A percentile compares a stretch with the other conserved stretches of the same genome.
Conservation (phyloP, 2,329 filamentous ascomycete species). For the Rhinocladiella similis region DNA sequence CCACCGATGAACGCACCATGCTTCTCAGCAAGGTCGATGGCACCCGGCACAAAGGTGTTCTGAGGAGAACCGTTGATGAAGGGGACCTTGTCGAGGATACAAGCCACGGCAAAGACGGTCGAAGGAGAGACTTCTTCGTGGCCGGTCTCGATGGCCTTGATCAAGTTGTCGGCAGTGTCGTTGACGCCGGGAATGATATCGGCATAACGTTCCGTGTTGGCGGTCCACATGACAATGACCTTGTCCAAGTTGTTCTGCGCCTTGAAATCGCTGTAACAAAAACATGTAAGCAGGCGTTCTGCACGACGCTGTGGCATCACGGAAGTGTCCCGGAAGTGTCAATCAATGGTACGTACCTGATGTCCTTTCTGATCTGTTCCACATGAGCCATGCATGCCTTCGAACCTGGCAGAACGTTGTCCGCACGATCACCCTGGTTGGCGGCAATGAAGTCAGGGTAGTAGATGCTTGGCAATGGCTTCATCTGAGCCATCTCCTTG, state of each 20-base stretch:
- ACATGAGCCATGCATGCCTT: constrained; percentile 87
- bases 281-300: constrained; percentile 5
- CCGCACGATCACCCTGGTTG: constrained; percentile 94
- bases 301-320: neutral
- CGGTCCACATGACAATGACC: constrained; percentile 96
- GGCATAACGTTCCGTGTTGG: constrained; percentile 96
- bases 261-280: constrained; percentile 76
- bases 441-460: constrained; percentile 99
- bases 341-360: constrained; percentile 58
- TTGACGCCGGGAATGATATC: constrained; percentile 87
- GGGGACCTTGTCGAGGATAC: constrained; percentile 81
- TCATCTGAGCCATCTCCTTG: constrained; percentile 90
- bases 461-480: constrained; percentile 91
- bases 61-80: constrained; percentile 99
- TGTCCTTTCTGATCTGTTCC: constrained; percentile 88
- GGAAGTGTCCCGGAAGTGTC: neutral
- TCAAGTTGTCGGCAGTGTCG: constrained; percentile 91
- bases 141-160: constrained; percentile 81
- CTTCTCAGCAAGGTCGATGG: constrained; percentile 82
- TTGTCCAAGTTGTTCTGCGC: constrained; percentile 80
- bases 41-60: constrained; percentile 97
- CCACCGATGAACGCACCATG: constrained; percentile 90
- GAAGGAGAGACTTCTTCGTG: constrained; percentile 93
- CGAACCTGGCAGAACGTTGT: constrained; percentile 80
- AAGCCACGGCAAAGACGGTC: constrained; percentile 92